Base-by-base conservation (phyloP, 768 basidiomycete genomes). In the Collybiopsis luxurians region DNA sequence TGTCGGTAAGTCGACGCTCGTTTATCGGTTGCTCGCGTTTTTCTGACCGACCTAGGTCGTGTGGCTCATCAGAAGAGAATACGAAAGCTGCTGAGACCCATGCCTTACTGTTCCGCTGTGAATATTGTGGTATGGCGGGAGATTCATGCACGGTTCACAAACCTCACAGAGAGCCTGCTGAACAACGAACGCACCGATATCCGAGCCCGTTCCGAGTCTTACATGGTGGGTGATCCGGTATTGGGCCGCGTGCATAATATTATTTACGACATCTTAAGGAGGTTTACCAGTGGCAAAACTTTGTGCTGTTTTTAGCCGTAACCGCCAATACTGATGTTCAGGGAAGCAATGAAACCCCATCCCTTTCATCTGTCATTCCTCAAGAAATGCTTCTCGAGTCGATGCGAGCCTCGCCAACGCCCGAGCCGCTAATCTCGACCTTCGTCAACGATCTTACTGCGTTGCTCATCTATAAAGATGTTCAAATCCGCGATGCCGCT, bases 71-170 rank as follows among this genome's bases (percentile, higher is more conserved):
- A 94, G 72, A 92, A 89, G 68, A 83, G 91, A 2, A 80, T 91
- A 26, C 79, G 92, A 15, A 88, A 85, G 67, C 72, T 90, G 24
- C 68, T 92, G 50, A 81, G 89, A 6, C 66, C 82, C 53, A 76
- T 91, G 45, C 78, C 83, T 1, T 81, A 80, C 27, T 83, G 87
- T 15, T 80, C 81, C 28, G 80, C 84, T 1, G 79, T 83, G n/a
- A 83, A 90, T 52, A 74, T 89, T 21, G 89, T 87, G 0, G 86
- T 90, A 2, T 95, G 92, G 92, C 78, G 86, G 60, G 92, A 94
- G 64, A 87, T 84, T 59, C 92, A 87, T 67, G 86, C 80, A 73
- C 77, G 90, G 46, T 93, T 90, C 90, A 76, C 78, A 26, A 71
- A 75, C 4, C 69, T 92, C 42, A 82, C 82, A 11, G 88, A 89